Evolutionary conservation across 495 filamentous ascomycete genomes (phyloP), one percentile per base, ranked within the genome.

Genomic region (Podospora sp.): DNA sequence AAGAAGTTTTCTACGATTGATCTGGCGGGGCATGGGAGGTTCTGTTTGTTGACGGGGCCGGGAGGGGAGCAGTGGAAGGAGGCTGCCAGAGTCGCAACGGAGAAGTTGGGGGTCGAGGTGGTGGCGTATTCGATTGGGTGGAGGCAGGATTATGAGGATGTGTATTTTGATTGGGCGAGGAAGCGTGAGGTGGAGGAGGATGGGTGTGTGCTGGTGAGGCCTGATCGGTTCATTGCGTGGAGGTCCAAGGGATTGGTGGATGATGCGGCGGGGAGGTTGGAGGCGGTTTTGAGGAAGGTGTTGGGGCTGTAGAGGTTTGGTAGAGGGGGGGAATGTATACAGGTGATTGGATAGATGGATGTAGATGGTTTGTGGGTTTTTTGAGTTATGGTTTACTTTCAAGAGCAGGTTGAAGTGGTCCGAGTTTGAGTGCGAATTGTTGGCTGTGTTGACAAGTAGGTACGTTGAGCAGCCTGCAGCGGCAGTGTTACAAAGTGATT

Each of bases 211-310:
- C 65, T 83, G 22, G 78, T 80, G n/a, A 65, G 81, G 11, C 81
- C 81, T 9, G 81, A 83, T 69, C 71, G 75, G 27, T 81, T 80
- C 60, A 75, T 83, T 12, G 78, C 77, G 3, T 83, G 81, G 81
- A 58, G 81, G 65, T 72, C 68, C 6, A 66, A 70, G 27, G 59
- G 40, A 25, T 70, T 73, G 71, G 57, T 72, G 53, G 65, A 25
- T 20, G 65, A 70, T 21, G 57, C 70, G 20, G 49, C 27, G 33
- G 55, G 33, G 25, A 68, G 59, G 56, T 55, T 76, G 67, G 80
- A 57, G 73, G 53, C 57, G 36, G 72, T 75, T 24, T 68, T 76
- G 70, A 70, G 40, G 59, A 65, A n/a, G 1, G 53, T 76, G 11
- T 68, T 75, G 67, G 63, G 50, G 2, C 9, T 66, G 24, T 60